Evolutionary conservation across 495 filamentous ascomycete genomes (phyloP).

Genomic region (Glarea lozoyensis): DNA sequence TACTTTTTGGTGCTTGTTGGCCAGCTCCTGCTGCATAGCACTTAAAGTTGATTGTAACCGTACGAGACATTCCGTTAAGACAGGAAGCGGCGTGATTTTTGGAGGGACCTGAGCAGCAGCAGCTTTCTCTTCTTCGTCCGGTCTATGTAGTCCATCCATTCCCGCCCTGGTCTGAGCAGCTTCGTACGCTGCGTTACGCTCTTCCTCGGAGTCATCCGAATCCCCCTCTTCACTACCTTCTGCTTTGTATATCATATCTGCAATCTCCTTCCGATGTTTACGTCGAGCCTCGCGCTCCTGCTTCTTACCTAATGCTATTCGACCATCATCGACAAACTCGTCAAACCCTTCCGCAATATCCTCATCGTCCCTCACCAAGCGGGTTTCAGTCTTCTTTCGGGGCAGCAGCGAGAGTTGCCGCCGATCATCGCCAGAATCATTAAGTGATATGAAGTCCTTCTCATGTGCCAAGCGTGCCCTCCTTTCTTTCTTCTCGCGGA

Average conservation of each 20-base stretch:
- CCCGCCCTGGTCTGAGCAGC: constrained; percentile 76
- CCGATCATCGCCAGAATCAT: constrained; percentile 43
- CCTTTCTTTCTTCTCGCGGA: constrained; percentile 84
- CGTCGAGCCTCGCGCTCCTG: constrained; percentile 68
- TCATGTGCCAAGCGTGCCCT: constrained; percentile 71
- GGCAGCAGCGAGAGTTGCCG: constrained; percentile 37
- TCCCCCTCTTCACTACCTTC: constrained; percentile 51
- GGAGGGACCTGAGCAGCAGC: constrained; percentile 30
- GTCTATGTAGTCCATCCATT: constrained; percentile 55
- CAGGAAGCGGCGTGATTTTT: constrained; percentile 49
- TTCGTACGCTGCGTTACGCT: constrained; percentile 79
- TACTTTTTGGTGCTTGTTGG: constrained; percentile 45
- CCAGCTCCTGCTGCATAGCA: constrained; percentile 45
- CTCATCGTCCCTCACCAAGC: constrained; percentile 82
- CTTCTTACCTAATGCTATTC: constrained; percentile 66
- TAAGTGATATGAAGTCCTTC: constrained; percentile 70
- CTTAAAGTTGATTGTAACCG: constrained; percentile 41
- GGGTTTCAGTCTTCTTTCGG: constrained; percentile 50
- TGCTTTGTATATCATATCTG: constrained; percentile 74
- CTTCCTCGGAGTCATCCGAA: constrained; percentile 69
- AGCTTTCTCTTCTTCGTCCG: constrained; percentile 7
- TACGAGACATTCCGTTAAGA: constrained; percentile 39
- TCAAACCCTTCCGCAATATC: constrained; percentile 94
- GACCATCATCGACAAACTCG: constrained; percentile 80
- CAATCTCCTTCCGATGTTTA: constrained; percentile 66